Base-by-base conservation (phyloP, 768 basidiomycete genomes). In the Kwoniella dendrophila region DNA sequence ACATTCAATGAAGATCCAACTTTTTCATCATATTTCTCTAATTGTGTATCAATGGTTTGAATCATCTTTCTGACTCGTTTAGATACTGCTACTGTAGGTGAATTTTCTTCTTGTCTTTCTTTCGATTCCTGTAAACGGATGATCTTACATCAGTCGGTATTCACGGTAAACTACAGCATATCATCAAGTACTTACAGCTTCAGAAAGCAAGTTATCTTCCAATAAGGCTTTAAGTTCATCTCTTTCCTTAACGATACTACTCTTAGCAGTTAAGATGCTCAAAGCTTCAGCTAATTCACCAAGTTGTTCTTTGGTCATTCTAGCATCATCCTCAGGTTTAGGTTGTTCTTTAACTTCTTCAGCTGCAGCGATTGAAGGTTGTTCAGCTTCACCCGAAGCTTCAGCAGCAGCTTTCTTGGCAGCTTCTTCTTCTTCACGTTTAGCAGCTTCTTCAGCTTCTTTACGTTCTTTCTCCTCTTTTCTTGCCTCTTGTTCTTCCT, bases 61-160 rank as follows among this genome's bases (percentile, higher is more conserved):
- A 99, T 85, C 92, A 98, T 97, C 24, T 86, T 84, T 56, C 92
- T 89, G 79, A 99, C 94, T 50, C 92, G 90, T 82, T 97, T 95
- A 62, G 92, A 93, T 62, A 98, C 82, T n/a, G 88, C 90, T 60
- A 79, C 72, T 84, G 89, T 55, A 86, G 75, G 65, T 24, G 70
- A 63, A 59, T 79, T 77, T 36, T 78, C 79, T 27, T 78, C 77
- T 27, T 70, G 76, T 44, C 73, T 67, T 27, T 74, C 69, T 48
- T 80, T 79, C 48, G 77, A 77, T 73, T 79, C 78, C 79, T 79
- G 62, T 8, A 30, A 26, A 29, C 1, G 45, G 32, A 38, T n/a
- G n/a, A 54, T 14, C 11, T 22, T 27, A 55, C 22, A n/a, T 38
- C 38, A 2, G 27, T 54, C 30, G 56, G n/a, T n/a, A 54, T 32